These are phyloP conservation scores for Metschnikowia dekortorum DNA, from an alignment of 805 yeast genomes.

Conservation along the genomic window DNA sequence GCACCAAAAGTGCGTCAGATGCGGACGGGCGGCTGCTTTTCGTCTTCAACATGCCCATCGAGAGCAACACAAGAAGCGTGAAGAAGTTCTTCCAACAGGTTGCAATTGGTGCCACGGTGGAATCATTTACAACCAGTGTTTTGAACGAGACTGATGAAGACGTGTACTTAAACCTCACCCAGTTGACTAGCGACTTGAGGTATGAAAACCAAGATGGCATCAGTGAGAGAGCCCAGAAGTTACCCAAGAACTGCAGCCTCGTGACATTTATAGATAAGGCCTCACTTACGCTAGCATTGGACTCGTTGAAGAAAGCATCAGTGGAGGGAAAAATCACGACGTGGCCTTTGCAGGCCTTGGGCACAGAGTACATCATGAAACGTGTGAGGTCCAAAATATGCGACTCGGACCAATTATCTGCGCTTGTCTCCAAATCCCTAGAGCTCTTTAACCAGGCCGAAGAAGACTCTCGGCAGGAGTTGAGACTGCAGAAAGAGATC, in stretches of 20 bases:
- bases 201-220: conserved; percentile 21
- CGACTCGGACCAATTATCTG: conserved; percentile 49
- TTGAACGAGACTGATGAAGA: conserved; percentile 43
- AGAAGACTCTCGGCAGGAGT: conserved; percentile 50
- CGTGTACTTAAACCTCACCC: conserved; percentile 45
- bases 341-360: conserved; percentile 39
- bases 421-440: conserved; percentile 58
- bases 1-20: conserved; percentile 21
- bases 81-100: conserved; percentile 55
- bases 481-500: conserved; percentile 50
- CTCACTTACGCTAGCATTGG: conserved; percentile 59
- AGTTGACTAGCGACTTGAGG: conserved; percentile 55
- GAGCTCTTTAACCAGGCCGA: conserved; percentile 68
- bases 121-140: conserved; percentile 34
- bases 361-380: conserved; percentile 42
- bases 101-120: conserved; percentile 63
- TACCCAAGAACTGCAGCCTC: conserved; percentile 73
- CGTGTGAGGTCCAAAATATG: conserved; percentile 32
- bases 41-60: conserved; percentile 69
- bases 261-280: conserved; percentile 71
- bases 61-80: conserved; percentile 48
- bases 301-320: conserved; percentile 52
- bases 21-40: conserved; percentile 52
- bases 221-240: conserved; percentile 32
- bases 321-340: conserved; percentile 19